phyloP scores from a whole-genome alignment of 2,329 filamentous ascomycete genomes.

The Aspergillus fumigatiaffinis region DNA sequence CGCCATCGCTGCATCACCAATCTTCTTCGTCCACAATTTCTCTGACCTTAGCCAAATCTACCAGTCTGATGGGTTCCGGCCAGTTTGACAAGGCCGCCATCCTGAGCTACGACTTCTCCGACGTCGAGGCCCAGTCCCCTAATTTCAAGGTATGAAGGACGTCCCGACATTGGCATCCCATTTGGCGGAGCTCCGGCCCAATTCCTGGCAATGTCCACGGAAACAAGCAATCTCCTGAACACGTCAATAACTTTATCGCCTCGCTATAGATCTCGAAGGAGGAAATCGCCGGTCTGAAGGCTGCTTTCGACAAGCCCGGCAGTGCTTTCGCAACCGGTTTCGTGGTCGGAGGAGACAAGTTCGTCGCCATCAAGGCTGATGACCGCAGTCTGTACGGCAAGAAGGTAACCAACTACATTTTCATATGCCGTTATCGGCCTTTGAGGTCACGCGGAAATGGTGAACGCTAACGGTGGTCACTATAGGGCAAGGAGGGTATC shows the following conservation, averaged over 20 bases:
- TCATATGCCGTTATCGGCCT: not conserved
- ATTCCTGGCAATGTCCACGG: not conserved
- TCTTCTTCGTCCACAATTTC: conserved; percentile 9
- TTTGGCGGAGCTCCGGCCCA: conserved; percentile 1
- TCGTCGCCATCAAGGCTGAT: conserved; percentile 70
- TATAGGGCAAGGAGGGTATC: conserved; percentile 73
- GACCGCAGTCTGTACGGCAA: conserved; percentile 79
- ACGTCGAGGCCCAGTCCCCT: conserved; percentile 68
- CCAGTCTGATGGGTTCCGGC: conserved; percentile 73
- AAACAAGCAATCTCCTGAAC: not conserved
- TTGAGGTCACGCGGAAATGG: no score
- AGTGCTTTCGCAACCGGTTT: conserved; percentile 60
- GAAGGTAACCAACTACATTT: conserved; percentile 58
- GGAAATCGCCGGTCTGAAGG: conserved; percentile 54
- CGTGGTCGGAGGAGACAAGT: conserved; percentile 72
- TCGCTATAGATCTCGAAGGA: conserved; percentile 46
- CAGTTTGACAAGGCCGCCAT: conserved; percentile 83
- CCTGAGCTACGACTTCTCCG: conserved; percentile 75
- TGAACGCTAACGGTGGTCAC: conserved; percentile 4
- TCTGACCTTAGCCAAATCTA: conserved; percentile 6
- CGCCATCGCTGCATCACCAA: conserved; percentile 7
- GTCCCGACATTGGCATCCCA: conserved; percentile 1
- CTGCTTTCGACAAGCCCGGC: conserved; percentile 49
- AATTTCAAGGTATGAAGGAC: conserved; percentile 65
- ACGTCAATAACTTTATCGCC: conserved; percentile 2